Base-by-base conservation (phyloP, 148 eudicot species). In the Nepenthes gracilis region DNA sequence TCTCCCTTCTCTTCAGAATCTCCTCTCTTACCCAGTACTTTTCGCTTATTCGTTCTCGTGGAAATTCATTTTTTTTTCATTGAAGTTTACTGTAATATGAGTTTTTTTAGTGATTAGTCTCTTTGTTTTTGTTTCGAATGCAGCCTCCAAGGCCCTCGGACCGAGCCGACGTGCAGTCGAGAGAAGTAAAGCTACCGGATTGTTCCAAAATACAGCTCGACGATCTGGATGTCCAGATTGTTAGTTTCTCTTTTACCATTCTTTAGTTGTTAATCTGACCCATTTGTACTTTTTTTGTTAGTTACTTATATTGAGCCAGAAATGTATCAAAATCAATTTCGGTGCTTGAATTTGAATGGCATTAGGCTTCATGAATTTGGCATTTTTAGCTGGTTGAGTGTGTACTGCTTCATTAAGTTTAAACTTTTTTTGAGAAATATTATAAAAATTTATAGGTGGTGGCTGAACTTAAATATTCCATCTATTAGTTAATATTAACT, bases 191-290 rank as follows among this genome's bases (percentile, higher is more conserved):
- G 75, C 76, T 94, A 47, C 97, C 95, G 37, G 82, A 83, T 68
- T 81, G 88, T 50, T 64, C 83, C 6, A 81, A 81, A 5, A 83
- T 89, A 9, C 74, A 97, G 10, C 82, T 94, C 45, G 99, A 94
- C 62, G 99, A 89, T 58, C 95, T 89, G 62, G 99, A 94, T 75
- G 97, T 86, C 68, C 90, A 83, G 59, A 83, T 94, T 75, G 99
- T 89, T 23, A 76, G 99, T 78, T 74, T 52, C 12, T 55, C 12
- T 23, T 6, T 2, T 47, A 36, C 23, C 23, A 23, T 23, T 23
- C 23, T 12, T 38, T 49, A 9, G 2, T 45, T 45, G 48, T 33
- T 35, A 6, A 23, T 6, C 33, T 66, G 51, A 57, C 54, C 6
- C 54, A 33, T 34, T 36, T 12, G 2, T 43, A 33, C 43, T 33